Evolutionary conservation across 139 green algal species (phyloP).

Genomic region (Gonium pectorale): DNA sequence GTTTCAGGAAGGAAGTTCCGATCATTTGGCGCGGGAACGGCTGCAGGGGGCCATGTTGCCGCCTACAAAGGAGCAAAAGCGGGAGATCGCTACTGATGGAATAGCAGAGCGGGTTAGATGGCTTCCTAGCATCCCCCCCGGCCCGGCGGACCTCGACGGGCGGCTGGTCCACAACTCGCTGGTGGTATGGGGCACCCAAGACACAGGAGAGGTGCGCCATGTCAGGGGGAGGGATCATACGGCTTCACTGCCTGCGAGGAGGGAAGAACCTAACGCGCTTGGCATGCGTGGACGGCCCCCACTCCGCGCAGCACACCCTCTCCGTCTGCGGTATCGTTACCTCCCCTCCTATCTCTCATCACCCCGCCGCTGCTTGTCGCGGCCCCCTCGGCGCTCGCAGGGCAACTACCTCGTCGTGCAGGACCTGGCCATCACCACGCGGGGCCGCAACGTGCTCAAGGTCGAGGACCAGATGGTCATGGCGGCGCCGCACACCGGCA

Average conservation of each 20-base stretch:
- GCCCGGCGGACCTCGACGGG: slow-evolving; percentile 34
- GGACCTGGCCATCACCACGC: slow-evolving; percentile 3
- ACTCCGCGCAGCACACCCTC: not conserved
- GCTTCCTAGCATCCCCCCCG: slow-evolving; percentile 9
- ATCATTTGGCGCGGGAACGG: not conserved
- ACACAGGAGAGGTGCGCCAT: slow-evolving; percentile 21
- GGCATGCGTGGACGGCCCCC: too few species aligned
- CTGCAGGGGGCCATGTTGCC: not conserved
- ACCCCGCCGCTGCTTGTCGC: not conserved
- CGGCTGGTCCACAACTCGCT: slow-evolving; percentile 24
- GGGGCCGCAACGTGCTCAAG: not conserved
- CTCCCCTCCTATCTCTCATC: not conserved
- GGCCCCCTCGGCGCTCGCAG: not conserved
- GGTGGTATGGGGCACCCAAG: slow-evolving; percentile 11
- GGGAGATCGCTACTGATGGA: slow-evolving; percentile 32
- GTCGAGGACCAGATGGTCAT: slow-evolving; percentile 18
- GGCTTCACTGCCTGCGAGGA: too few species aligned
- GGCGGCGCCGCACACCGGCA: not conserved
- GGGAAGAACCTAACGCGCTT: too few species aligned
- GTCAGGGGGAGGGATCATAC: too few species aligned
- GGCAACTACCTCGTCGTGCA: slow-evolving; percentile 22
- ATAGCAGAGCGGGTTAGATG: slow-evolving; percentile 14
- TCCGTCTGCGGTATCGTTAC: not conserved
- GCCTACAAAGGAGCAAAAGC: not conserved
- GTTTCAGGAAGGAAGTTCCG: too few species aligned